Base-by-base conservation (phyloP, 2,329 filamentous ascomycete genomes). In the Gnomoniopsis smithogilvyi region DNA sequence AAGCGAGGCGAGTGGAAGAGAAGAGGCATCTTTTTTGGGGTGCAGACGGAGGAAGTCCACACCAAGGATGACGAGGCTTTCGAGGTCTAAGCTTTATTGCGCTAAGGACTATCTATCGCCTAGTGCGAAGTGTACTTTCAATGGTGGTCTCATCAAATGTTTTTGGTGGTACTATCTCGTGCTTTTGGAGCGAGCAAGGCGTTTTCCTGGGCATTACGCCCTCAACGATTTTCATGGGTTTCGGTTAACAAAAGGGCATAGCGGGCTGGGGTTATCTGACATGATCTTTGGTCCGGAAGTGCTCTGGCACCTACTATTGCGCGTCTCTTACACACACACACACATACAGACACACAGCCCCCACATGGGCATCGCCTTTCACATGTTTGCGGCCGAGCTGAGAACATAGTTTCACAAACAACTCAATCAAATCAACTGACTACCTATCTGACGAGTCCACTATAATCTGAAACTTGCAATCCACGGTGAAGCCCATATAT, bases 1-100 rank as follows among this genome's bases (percentile, higher is more conserved):
- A 69, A 69, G 63, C 66, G 71, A 2, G 72, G 72, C 53, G 70
- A 65, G 52, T 74, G 72, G 72, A 74, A 74, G 67, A 65, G 72
- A 21, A 62, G 69, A 4, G 72, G 69, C 22, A 72, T 74, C 43
- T 66, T 73, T 51, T 74, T 74, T 58, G 59, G 63, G 6, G 58
- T 52, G 14, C 51, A 53, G 43, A 51, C 59, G 2, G 54, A 64
- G 7, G 61, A 60, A 30, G 52, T 56, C 30, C 53, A 58, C 54
- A 66, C 65, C 3, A 61, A 60, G 26, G 67, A 67, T 21, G 68
- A 69, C 8, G 69, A 72, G 53, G 64, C 55, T 17, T 72, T 69
- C 24, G 63, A 67, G 38, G 54, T 67, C 21, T 60, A 50, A 56
- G 2, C 17, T 11, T 24, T 17, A 15, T 6, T n/a, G 17, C 24